A percentile compares a stretch with the other conserved stretches of the same genome.
Conservation (phyloP, 805 yeast genomes). For the Wickerhamiella bombiphila region DNA sequence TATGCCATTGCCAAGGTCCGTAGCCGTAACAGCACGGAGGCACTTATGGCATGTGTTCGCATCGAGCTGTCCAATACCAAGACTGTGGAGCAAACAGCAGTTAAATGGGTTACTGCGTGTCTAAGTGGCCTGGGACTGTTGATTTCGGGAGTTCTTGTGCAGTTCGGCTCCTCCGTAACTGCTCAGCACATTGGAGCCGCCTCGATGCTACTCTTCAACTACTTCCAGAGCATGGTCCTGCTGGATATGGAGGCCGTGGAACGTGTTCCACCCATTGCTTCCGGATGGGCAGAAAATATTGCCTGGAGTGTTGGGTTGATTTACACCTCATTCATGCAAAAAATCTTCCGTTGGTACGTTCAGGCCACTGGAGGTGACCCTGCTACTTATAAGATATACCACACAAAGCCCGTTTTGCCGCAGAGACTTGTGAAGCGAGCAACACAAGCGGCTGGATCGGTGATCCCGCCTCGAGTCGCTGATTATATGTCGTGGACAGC, state of each 20-base stretch:
- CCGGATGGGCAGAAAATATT: constrained; percentile 81
- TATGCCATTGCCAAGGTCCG: constrained; percentile 41
- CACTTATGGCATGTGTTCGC: constrained; percentile 56
- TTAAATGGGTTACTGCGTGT: constrained; percentile 88
- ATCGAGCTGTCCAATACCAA: constrained; percentile 62
- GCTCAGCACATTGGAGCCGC: constrained; percentile 83
- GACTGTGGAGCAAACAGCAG: constrained; percentile 65
- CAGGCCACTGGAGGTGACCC: constrained; percentile 90
- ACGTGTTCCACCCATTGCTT: constrained; percentile 80
- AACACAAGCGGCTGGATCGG: background rate
- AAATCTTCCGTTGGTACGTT: constrained; percentile 81
- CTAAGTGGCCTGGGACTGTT: constrained; percentile 79
- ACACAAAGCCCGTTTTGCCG: constrained; percentile 53
- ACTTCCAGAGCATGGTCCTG: constrained; percentile 79
- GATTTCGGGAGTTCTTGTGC: constrained; percentile 65
- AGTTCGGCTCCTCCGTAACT: constrained; percentile 77
- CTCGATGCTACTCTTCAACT: constrained; percentile 66
- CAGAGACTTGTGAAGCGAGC: constrained; percentile 44
- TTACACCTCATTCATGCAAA: constrained; percentile 65
- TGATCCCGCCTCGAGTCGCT: constrained; percentile 7
- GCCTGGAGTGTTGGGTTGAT: constrained; percentile 94
- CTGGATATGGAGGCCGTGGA: constrained; percentile 76
- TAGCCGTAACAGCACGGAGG: constrained; percentile 23
- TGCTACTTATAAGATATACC: constrained; percentile 40
- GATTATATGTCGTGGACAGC: constrained; percentile 2